A percentile compares a stretch with the other conserved stretches of the same genome.
phyloP scores from a whole-genome alignment of 116 monocot species.

The Posidonia oceanica region DNA sequence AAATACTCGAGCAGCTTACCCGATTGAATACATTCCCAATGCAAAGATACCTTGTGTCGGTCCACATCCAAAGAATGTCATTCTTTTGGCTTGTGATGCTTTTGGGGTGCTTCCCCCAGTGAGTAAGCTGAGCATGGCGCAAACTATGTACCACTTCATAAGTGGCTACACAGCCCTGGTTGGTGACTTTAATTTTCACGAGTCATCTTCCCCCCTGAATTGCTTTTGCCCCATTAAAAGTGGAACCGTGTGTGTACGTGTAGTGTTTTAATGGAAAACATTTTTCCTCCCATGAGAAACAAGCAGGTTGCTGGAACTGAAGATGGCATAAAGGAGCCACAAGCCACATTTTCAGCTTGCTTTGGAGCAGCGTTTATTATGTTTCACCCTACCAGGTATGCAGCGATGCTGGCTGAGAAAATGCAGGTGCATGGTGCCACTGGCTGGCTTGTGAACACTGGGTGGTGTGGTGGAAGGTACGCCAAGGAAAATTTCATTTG shows the following conservation, averaged over 20 bases:
- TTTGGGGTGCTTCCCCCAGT: conserved; percentile 91
- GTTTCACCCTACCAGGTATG: conserved; percentile 84
- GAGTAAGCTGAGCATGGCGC: conserved; percentile 76
- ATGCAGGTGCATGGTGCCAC: conserved; percentile 81
- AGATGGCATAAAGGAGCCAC: conserved; percentile 90
- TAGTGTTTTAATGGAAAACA: no score
- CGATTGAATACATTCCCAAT: conserved; percentile 87
- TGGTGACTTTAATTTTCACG: background rate
- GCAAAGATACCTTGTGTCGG: conserved; percentile 86
- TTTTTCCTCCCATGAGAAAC: no score
- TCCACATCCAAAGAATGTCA: conserved; percentile 82
- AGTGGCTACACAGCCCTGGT: conserved; percentile 88
- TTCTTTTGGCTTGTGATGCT: conserved; percentile 83
- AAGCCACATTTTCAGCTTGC: conserved; percentile 92
- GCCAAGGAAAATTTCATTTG: no score
- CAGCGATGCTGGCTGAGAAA: conserved; percentile 83
- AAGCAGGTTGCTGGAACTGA: conserved; percentile 79
- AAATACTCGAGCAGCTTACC: conserved; percentile 84
- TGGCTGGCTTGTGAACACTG: conserved; percentile 92
- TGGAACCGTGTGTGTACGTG: no score
- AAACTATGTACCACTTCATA: conserved; percentile 97
- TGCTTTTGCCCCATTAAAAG: no score
- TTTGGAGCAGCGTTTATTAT: conserved; percentile 93
- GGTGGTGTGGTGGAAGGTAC: conserved; percentile 91
- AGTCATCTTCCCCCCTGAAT: no score